These are phyloP conservation scores for Aspergillus nidulans DNA, from an alignment of 495 filamentous ascomycete species.

Conservation along the genomic window DNA sequence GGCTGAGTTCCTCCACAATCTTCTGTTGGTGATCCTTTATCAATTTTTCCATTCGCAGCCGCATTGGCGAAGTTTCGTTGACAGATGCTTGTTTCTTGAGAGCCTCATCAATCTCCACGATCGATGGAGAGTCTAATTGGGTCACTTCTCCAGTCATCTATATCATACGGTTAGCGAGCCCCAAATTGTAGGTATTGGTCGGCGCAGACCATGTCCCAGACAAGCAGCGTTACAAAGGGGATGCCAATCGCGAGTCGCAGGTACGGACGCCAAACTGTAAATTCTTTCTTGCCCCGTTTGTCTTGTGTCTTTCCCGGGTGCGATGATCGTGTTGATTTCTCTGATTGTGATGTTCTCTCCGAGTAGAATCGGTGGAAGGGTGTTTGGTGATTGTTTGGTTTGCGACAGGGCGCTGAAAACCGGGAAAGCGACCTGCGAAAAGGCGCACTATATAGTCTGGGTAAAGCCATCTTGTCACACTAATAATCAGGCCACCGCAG, in stretches of 20 bases:
- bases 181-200: neutral
- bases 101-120: conserved; percentile 43
- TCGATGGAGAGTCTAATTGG: conserved; percentile 56
- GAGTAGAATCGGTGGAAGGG: conserved; percentile 31
- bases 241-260: conserved; percentile 56
- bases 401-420: conserved; percentile 22
- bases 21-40: conserved; percentile 86
- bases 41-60: conserved; percentile 92
- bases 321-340: neutral
- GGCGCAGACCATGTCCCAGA: conserved; percentile 61
- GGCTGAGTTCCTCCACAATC: conserved; percentile 76
- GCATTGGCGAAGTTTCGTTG: conserved; percentile 79
- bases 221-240: conserved; percentile 56
- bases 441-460: conserved; percentile 33
- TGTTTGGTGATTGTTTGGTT: conserved; percentile 16
- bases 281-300: conserved; percentile 1
- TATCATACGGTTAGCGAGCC: conserved; percentile 6
- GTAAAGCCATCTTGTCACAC: conserved; percentile 27
- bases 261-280: conserved; percentile 49
- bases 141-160: conserved; percentile 49
- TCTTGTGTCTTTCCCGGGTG: neutral
- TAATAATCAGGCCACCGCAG: conserved; percentile 4
- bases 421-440: conserved; percentile 35
- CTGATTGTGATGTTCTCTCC: conserved; percentile 17
- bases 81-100: conserved; percentile 40